These are phyloP conservation scores for Cryptococcus deneoformans DNA, from an alignment of 1,284 basidiomycete genomes.

Conservation along the genomic window DNA sequence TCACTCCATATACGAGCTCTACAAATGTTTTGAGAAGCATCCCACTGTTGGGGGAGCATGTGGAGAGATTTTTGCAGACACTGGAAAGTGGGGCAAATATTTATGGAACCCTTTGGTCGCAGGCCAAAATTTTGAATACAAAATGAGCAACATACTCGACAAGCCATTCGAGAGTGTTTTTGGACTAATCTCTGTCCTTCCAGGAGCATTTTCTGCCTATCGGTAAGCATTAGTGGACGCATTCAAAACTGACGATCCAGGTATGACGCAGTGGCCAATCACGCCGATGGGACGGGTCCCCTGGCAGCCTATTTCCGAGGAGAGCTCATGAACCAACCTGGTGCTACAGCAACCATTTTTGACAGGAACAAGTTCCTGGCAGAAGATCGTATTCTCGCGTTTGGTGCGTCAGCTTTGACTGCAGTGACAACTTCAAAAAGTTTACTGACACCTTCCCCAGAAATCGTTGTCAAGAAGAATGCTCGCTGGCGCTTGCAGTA, in stretches of 20 bases:
- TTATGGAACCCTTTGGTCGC: constrained; percentile 86
- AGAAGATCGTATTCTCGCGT: constrained; percentile 51
- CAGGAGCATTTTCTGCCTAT: constrained; percentile 90
- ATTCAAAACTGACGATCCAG: constrained; percentile 40
- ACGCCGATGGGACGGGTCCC: constrained; percentile 76
- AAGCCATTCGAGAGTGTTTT: constrained; percentile 87
- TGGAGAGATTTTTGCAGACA: constrained; percentile 82
- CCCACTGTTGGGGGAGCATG: constrained; percentile 86
- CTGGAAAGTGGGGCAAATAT: constrained; percentile 66
- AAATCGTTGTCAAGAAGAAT: constrained; percentile 46
- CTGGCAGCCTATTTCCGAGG: constrained; percentile 90
- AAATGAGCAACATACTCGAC: constrained; percentile 87
- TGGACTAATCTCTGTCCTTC: constrained; percentile 80
- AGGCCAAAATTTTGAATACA: constrained; percentile 80
- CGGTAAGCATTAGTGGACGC: background rate
- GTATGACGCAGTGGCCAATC: constrained; percentile 78
- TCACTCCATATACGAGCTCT: constrained; percentile 82
- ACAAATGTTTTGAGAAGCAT: constrained; percentile 78
- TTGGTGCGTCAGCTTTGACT: constrained; percentile 17
- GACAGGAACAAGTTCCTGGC: constrained; percentile 89
- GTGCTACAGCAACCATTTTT: constrained; percentile 43
- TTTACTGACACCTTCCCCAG: constrained; percentile 1
- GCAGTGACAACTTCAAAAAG: background rate
- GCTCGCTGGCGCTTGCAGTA: constrained; percentile 65
- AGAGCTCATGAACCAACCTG: constrained; percentile 66